Conservation (phyloP, 352 stramenopile genomes). For the Phytophthora palmivora region DNA sequence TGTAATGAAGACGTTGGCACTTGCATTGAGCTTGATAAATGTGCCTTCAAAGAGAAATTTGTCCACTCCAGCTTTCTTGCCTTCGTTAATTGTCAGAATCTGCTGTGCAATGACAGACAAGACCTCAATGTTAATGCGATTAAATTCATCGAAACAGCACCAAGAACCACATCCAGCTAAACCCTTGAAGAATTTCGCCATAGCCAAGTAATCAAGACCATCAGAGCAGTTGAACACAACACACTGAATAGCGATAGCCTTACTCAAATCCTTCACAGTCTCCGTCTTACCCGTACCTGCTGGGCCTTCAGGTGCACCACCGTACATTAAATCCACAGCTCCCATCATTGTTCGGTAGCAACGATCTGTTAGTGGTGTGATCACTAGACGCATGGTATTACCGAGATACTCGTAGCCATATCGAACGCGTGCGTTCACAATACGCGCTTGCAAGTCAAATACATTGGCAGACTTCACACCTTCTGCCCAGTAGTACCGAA, state of each 20-base stretch:
- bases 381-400: slow-evolving; percentile 94
- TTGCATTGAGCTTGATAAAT: slow-evolving; percentile 93
- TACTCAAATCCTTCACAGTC: slow-evolving; percentile 95
- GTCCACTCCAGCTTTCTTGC: slow-evolving; percentile 89
- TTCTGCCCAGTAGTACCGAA: slow-evolving; percentile 94
- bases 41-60: slow-evolving; percentile 96
- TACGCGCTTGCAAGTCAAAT: slow-evolving; percentile 86
- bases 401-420: slow-evolving; percentile 94
- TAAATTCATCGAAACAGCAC: slow-evolving; percentile 97
- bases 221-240: slow-evolving; percentile 96
- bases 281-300: slow-evolving; percentile 96
- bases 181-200: slow-evolving; percentile 97
- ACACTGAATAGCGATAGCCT: slow-evolving; percentile 95
- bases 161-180: slow-evolving; percentile 92
- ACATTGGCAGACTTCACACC: slow-evolving; percentile 53
- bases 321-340: slow-evolving; percentile 94
- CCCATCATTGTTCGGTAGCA: slow-evolving; percentile 96
- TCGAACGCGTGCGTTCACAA: slow-evolving; percentile 89
- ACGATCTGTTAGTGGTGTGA: slow-evolving; percentile 94
- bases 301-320: slow-evolving; percentile 92
- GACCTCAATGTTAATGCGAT: slow-evolving; percentile 96
- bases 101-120: slow-evolving; percentile 95
- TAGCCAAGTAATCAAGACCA: slow-evolving; percentile 93
- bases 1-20: slow-evolving; percentile 95
- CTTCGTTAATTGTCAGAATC: slow-evolving; percentile 94